Evolutionary conservation across 2,329 filamentous ascomycete species (phyloP), one percentile per base, ranked within the genome.

Genomic region (Claviceps capensis): DNA sequence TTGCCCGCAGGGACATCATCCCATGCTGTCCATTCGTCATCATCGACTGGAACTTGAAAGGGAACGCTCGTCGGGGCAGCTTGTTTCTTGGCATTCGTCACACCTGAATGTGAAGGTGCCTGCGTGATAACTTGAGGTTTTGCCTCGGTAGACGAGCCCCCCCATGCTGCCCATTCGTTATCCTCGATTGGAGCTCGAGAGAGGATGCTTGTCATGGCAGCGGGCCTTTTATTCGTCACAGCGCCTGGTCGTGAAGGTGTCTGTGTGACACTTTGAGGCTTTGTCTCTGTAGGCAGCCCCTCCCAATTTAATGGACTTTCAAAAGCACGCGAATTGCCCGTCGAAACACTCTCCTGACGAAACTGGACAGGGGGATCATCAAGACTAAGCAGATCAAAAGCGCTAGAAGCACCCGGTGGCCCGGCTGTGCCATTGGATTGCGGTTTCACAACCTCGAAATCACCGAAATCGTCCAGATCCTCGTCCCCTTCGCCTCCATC

Each of bases 391-490:
- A 75, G 62, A 58, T 75, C 71, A 54, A 71, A 62, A 16, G 34
- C 14, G 41, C 4, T 42, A 11, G 44, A 47, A 16, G 22, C 48
- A 53, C 7, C 37, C 11, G 14, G n/a, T 37, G 34, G 17, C 9
- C 17, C 8, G 4, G 44, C 38, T 23, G 23, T 34, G 19, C 17
- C 16, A 13, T 44, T 36, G 17, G 48, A 55, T 47, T 56, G 42
- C 43, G 54, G 41, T 26, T 60, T 53, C 1, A 72, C 73, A 19
- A 70, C 72, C 61, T 81, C 78, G 59, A 82, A 82, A 47, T 81
- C 78, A 14, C 79, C 81, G 67, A 82, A 81, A 36, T 64, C 61
- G 37, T 79, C 75, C 36, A 76, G 76, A 47, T 75, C 74, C 22
- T 76, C 65, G 7, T 68, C 62, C n/a, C 69, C 67, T 6, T 68